Evolutionary conservation across 495 filamentous ascomycete genomes (phyloP).

Genomic region (Oleoguttula mirabilis): DNA sequence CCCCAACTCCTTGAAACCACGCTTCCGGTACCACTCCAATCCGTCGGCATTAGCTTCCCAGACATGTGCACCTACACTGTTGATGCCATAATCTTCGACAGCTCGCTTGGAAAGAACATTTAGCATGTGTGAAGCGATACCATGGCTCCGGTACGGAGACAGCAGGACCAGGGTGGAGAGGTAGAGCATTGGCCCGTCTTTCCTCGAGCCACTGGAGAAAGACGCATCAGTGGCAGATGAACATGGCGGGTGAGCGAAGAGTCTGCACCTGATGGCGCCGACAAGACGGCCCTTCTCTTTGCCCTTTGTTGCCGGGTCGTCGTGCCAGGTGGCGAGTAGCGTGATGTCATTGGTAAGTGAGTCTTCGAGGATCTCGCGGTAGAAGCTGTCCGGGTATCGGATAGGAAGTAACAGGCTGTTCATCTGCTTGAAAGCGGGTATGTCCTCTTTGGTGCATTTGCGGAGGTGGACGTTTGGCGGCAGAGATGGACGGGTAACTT

Average conservation of each 20-base stretch:
- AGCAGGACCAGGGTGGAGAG: conserved; percentile 77
- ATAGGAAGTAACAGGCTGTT: conserved; percentile 78
- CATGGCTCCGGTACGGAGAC: conserved; percentile 66
- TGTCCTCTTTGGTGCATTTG: conserved; percentile 31
- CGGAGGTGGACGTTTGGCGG: conserved; percentile 27
- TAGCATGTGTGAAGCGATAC: conserved; percentile 67
- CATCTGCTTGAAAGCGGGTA: conserved; percentile 67
- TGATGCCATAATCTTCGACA: conserved; percentile 36
- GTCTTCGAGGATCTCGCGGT: conserved; percentile 59
- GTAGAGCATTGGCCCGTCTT: conserved; percentile 46
- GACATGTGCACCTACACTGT: conserved; percentile 72
- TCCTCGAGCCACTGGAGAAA: neutral
- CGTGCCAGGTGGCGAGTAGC: conserved; percentile 61
- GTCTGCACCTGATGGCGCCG: conserved; percentile 72
- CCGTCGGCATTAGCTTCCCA: conserved; percentile 87
- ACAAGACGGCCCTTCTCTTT: conserved; percentile 39
- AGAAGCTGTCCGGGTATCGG: conserved; percentile 78
- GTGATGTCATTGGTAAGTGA: conserved; percentile 56
- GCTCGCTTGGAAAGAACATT: conserved; percentile 38
- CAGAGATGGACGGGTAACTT: conserved; percentile 20
- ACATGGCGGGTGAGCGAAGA: conserved; percentile 45
- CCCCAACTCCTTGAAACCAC: conserved; percentile 58
- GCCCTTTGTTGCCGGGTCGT: conserved; percentile 33
- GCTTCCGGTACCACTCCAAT: conserved; percentile 68
- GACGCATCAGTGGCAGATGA: neutral